Base-by-base conservation (phyloP, 2,329 filamentous ascomycete genomes). In the Monilinia fructicola region DNA sequence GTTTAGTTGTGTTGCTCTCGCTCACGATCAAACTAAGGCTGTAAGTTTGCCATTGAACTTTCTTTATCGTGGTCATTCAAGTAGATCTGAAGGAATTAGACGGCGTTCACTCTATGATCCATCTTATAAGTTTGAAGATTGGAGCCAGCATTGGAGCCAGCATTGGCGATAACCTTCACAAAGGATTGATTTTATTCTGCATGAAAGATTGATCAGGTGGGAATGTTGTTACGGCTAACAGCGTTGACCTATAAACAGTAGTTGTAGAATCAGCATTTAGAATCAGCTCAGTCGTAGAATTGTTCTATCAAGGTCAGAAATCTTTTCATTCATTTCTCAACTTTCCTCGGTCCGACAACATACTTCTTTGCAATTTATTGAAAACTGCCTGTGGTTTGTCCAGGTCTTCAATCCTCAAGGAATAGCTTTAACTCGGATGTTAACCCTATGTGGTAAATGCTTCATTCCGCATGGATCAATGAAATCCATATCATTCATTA, bases 1-100 rank as follows among this genome's bases (percentile, higher is more conserved):
- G 60, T 76, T 75, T 59, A 76, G 74, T 62, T 70, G 73, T 58
- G 72, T 75, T 65, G 72, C 74, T 21, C 67, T 76, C 53, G 59
- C 59, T n/a, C 40, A 28, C 18, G 53, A 60, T 16, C 58, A 9
- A 26, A n/a, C 21, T 14, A 21, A 50, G 28, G 9, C 7, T 60
- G 44, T 50, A 38, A 60, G 44, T 38, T 60, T 60, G 28, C 58
- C 58, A 10, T 16, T 50, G 14, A 26, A 50, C 31, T 50, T 14
- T 60, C 44, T 38, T 23, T 3, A 23, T 50, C 44, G 44, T 4
- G 58, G 44, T 26, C 28, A 11, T 38, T 38, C 31, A 2, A 1
- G 4, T n/a, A 38, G 44, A 26, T 14, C 12, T 11, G 28, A 50
- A 38, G 58, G 58, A n/a, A 4, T 50, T 26, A 2, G n/a, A 50